These are phyloP conservation scores for Cryptomeria japonica DNA, from an alignment of 75 land plant genomes.

Conservation along the genomic window DNA sequence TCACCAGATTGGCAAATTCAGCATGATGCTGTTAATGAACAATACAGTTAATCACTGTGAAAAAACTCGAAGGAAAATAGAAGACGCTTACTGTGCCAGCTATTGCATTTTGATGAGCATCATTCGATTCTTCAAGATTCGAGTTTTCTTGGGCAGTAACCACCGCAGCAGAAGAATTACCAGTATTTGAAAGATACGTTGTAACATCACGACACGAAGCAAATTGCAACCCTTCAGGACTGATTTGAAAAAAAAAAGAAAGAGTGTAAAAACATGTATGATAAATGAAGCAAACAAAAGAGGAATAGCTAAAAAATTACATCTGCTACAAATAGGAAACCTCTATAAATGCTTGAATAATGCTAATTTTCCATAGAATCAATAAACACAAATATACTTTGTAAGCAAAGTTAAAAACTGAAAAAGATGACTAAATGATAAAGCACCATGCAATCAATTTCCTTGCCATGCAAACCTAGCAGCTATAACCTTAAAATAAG, in stretches of 20 bases:
- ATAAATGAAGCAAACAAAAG: not conserved
- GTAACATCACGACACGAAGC: slow-evolving; percentile 52
- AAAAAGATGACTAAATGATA: not conserved
- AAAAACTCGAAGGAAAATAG: not conserved
- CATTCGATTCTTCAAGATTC: not conserved
- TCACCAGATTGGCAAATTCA: not conserved
- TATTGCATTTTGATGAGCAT: not conserved
- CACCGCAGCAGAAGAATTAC: not conserved
- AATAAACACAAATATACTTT: not conserved
- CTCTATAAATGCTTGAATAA: not conserved
- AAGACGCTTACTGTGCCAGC: not conserved
- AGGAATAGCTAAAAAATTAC: not conserved
- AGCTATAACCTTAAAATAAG: not conserved
- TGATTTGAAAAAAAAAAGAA: slow-evolving; percentile 9
- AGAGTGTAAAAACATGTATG: not conserved
- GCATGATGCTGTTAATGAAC: not conserved
- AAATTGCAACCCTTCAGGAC: slow-evolving; percentile 60
- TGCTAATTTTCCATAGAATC: not conserved
- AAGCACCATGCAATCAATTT: not conserved
- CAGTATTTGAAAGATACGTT: slow-evolving; percentile 34
- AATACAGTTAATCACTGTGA: not conserved
- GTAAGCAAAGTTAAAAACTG: not conserved
- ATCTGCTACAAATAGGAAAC: not conserved
- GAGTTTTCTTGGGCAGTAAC: not conserved
- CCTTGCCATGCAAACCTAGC: not conserved